A percentile compares a stretch with the other conserved stretches of the same genome.
These are phyloP conservation scores for Aspergillus sp. DNA, from an alignment of 2,329 filamentous ascomycete species.

Conservation along the genomic window DNA sequence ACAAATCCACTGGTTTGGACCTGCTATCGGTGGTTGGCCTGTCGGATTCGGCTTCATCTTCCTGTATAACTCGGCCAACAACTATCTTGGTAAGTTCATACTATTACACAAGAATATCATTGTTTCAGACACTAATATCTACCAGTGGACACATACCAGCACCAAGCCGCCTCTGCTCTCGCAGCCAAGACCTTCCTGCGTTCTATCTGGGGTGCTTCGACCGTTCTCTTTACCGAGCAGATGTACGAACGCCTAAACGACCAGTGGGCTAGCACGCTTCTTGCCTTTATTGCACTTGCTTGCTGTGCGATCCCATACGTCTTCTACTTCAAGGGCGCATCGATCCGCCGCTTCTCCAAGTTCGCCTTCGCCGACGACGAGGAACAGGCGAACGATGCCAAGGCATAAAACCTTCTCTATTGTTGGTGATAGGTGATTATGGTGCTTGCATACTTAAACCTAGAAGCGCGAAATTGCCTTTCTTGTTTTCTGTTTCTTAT, in stretches of 20 bases:
- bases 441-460: too few relatives aligned
- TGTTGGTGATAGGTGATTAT: too few relatives aligned
- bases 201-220: conserved; percentile 75
- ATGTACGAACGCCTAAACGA: conserved; percentile 74
- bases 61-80: conserved; percentile 76
- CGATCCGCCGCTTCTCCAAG: conserved; percentile 67
- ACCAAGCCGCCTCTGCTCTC: conserved; percentile 76
- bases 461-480: too few relatives aligned
- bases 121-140: neutral
- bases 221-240: conserved; percentile 77
- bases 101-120: neutral
- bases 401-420: neutral
- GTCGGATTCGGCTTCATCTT: conserved; percentile 83
- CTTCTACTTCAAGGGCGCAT: conserved; percentile 75
- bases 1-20: conserved; percentile 67
- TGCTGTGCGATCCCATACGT: conserved; percentile 82
- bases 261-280: conserved; percentile 72
- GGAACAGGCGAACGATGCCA: conserved; percentile 34
- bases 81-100: conserved; percentile 56
- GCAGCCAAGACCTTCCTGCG: conserved; percentile 80
- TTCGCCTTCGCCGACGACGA: conserved; percentile 68
- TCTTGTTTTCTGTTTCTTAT: too few relatives aligned
- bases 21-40: conserved; percentile 67
- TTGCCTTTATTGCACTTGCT: conserved; percentile 71
- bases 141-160: conserved; percentile 62